Evolutionary conservation across 1,284 basidiomycete species (phyloP).

Genomic region (Vanrija sp.): DNA sequence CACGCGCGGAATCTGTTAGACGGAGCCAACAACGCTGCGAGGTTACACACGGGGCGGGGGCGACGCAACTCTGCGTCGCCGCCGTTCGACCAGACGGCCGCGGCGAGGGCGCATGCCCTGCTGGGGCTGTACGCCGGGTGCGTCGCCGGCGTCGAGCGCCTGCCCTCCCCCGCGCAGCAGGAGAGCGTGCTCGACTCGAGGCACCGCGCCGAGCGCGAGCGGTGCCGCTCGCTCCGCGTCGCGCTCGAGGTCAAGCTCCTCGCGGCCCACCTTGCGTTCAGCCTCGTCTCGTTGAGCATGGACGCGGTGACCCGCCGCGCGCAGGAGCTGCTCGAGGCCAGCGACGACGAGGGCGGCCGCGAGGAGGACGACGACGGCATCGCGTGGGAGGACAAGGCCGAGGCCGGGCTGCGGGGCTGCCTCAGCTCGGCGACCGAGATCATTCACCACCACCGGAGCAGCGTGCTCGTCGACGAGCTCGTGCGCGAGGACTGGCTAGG

Average conservation of each 20-base stretch:
- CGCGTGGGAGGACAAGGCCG: slow-evolving; percentile 15
- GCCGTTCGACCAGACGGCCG: not conserved
- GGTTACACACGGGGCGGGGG: not conserved
- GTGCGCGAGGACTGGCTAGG: not conserved
- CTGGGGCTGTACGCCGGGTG: not conserved
- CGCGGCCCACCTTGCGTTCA: slow-evolving; percentile 22
- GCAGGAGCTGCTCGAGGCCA: not conserved
- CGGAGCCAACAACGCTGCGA: not conserved
- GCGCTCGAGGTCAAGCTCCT: slow-evolving; percentile 23
- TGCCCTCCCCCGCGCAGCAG: not conserved
- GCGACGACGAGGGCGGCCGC: slow-evolving; percentile 12
- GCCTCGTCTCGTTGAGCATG: slow-evolving; percentile 25
- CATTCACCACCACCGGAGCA: slow-evolving; percentile 7
- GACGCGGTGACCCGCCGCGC: slow-evolving; percentile 22
- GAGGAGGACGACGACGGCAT: slow-evolving; percentile 17
- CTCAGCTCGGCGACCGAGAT: slow-evolving; percentile 7
- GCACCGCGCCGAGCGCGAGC: not conserved
- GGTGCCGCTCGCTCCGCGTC: slow-evolving; percentile 19
- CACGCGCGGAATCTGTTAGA: not conserved
- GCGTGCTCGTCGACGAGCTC: slow-evolving; percentile 7
- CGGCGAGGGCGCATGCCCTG: not conserved
- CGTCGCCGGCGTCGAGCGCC: not conserved
- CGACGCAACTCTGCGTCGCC: not conserved
- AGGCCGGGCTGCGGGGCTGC: slow-evolving; percentile 9
- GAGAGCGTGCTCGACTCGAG: not conserved